These are phyloP conservation scores for Fragilaria crotonensis DNA, from an alignment of 108 stramenopile species.

Conservation along the genomic window DNA sequence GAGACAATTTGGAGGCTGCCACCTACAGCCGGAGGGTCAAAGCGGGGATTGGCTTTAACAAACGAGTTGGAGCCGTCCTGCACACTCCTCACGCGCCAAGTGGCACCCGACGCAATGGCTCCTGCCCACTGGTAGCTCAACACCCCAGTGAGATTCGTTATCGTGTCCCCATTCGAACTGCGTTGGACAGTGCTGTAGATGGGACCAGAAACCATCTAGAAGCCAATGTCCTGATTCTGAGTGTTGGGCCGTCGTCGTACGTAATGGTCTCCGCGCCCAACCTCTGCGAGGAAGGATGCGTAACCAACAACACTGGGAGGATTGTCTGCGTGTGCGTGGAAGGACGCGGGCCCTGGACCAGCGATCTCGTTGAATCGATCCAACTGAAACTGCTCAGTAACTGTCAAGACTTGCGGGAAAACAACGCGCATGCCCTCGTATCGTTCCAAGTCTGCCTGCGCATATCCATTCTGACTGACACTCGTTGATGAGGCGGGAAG, in stretches of 20 bases:
- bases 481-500: slow-evolving; percentile 2
- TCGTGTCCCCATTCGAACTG: slow-evolving; percentile 19
- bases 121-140: slow-evolving; percentile 19
- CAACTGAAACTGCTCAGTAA: slow-evolving; percentile 26
- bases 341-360: slow-evolving; percentile 10
- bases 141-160: slow-evolving; percentile 15
- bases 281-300: slow-evolving; percentile 7
- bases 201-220: slow-evolving; percentile 14
- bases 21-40: slow-evolving; percentile 6
- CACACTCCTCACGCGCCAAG: slow-evolving; percentile 13
- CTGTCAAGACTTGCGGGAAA: slow-evolving; percentile 9
- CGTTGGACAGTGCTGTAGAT: slow-evolving; percentile 10
- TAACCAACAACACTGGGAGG: slow-evolving; percentile 11
- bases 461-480: slow-evolving; percentile 1
- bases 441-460: slow-evolving; percentile 15
- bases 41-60: slow-evolving; percentile 12
- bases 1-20: slow-evolving; percentile 10
- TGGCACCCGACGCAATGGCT: slow-evolving; percentile 2
- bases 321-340: slow-evolving; percentile 20
- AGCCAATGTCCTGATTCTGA: slow-evolving; percentile 4
- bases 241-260: slow-evolving; percentile 21
- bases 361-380: slow-evolving; percentile 25
- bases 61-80: slow-evolving; percentile 12
- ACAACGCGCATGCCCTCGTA: slow-evolving; percentile 28
- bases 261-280: slow-evolving; percentile 20